phyloP scores from a whole-genome alignment of 164 flowering plant species.

The Cinnamomum chago region DNA sequence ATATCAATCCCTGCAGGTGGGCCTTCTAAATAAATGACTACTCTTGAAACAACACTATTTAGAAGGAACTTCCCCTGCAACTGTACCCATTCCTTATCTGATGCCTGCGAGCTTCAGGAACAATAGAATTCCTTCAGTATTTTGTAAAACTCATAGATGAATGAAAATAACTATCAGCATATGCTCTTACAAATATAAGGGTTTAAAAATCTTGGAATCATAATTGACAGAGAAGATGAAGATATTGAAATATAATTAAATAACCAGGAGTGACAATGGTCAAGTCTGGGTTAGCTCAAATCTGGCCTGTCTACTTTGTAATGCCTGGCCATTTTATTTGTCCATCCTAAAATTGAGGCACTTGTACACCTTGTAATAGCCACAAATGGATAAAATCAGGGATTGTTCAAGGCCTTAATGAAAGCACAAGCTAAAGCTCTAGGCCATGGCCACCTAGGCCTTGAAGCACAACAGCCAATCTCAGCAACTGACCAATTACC shows the following conservation, averaged over 20 bases:
- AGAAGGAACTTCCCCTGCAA: conserved; percentile 85
- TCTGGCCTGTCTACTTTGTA: too few species aligned
- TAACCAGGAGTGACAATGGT: background rate
- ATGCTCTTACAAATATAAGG: background rate
- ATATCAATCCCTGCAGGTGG: conserved; percentile 96
- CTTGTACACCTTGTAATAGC: background rate
- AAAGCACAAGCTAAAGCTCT: background rate
- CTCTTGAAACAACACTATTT: conserved; percentile 67
- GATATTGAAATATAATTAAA: too few species aligned
- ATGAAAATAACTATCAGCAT: background rate
- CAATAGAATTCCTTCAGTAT: conserved; percentile 6
- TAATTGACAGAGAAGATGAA: background rate
- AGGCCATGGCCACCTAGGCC: background rate
- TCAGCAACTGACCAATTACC: background rate
- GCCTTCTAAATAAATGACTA: conserved; percentile 78
- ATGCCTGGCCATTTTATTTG: background rate
- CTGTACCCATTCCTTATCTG: conserved; percentile 81
- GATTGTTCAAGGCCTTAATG: background rate
- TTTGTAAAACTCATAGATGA: background rate
- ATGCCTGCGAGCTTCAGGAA: conserved; percentile 63
- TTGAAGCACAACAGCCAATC: background rate
- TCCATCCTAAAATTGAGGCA: background rate
- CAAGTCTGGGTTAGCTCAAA: background rate
- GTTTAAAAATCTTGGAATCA: background rate
- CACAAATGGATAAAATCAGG: background rate